Evolutionary conservation across 83 land plant genomes (phyloP).

Genomic region (Thuja plicata): DNA sequence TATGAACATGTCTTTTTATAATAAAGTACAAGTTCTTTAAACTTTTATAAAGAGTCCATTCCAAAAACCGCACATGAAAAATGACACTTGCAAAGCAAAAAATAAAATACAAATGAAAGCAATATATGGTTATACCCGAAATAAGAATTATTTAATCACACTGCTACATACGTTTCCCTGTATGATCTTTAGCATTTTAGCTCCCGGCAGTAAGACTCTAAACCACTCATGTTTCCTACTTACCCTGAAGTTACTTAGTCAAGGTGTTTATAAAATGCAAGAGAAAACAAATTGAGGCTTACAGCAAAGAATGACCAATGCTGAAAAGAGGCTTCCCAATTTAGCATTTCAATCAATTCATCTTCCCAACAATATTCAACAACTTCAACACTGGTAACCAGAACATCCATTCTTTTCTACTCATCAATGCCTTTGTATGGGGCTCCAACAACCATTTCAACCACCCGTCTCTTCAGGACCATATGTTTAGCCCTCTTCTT

Average conservation of each 20-base stretch:
- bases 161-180: neutral
- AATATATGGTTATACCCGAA: neutral
- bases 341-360: neutral
- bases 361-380: neutral
- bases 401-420: neutral
- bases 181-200: neutral
- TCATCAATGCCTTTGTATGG: neutral
- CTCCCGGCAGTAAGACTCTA: neutral
- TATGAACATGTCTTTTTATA: neutral
- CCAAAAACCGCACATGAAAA: neutral
- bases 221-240: neutral
- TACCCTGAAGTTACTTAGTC: neutral
- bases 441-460: neutral
- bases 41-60: neutral
- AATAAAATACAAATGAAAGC: neutral
- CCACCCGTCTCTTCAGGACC: neutral
- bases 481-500: too few species aligned
- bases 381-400: neutral
- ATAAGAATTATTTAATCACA: too few species aligned
- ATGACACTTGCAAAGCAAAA: neutral
- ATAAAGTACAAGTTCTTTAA: too few species aligned
- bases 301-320: neutral
- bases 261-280: too few species aligned
- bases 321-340: neutral
- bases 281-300: neutral